Conservation (phyloP, 768 basidiomycete genomes). For the Pleurotus giganteus region DNA sequence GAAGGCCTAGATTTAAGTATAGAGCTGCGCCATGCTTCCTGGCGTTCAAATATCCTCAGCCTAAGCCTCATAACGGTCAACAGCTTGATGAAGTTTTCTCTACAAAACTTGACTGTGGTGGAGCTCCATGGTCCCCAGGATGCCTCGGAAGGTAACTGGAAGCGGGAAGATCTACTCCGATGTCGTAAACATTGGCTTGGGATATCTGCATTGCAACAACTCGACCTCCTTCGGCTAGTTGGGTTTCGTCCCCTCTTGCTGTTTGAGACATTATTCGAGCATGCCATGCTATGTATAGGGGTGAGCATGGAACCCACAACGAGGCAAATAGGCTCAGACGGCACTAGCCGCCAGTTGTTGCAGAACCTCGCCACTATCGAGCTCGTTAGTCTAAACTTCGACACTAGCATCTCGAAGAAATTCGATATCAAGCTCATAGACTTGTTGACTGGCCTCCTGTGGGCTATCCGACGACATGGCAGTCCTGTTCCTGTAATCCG, state of each 20-base stretch:
- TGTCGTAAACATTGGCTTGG: background rate
- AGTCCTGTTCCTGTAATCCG: background rate
- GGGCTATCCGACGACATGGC: background rate
- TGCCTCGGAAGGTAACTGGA: too few species aligned
- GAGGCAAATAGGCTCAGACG: background rate
- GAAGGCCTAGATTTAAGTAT: too few species aligned
- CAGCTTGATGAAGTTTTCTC: background rate
- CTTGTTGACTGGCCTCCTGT: background rate
- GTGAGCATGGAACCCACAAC: background rate
- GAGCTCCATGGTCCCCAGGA: background rate
- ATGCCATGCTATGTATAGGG: conserved; percentile 3
- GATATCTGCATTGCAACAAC: background rate
- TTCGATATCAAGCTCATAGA: background rate
- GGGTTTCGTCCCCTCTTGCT: background rate
- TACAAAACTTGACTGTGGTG: background rate
- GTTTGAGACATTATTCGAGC: background rate
- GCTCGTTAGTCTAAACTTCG: background rate
- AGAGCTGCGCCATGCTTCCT: too few species aligned
- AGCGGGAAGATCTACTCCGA: background rate
- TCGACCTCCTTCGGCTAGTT: background rate
- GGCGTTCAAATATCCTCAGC: too few species aligned
- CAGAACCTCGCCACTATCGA: background rate
- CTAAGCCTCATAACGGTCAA: too few species aligned
- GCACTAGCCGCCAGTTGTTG: background rate
- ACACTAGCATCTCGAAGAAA: background rate